Base-by-base conservation (phyloP, 805 yeast genomes). In the Candida ipomoeae region DNA sequence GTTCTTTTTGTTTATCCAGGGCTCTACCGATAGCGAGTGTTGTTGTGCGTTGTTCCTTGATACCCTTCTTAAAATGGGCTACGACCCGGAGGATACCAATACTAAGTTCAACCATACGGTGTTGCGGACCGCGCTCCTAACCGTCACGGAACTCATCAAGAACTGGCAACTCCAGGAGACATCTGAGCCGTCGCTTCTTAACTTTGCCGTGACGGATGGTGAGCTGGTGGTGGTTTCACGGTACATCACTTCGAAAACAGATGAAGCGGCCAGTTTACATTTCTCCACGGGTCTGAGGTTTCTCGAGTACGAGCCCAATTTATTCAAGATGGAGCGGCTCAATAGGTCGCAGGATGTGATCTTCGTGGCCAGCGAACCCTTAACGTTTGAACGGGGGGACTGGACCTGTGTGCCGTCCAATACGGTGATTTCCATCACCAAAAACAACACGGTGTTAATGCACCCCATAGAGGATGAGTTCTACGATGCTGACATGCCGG, bases 401-500 rank as follows among this genome's bases (percentile, higher is more conserved):
- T 94, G 99, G 99, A 87, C 92, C 46, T 85, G 97, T 3, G 95
- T 94, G 0, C 98, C 98, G 2, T 87, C 98, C 1, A 94, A 94
- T 65, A 87, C 97, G 3, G 73, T 85, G 0, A 66, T 94, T 14
- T 87, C 96, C 0, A 83, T 94, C 52, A 84, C 82, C 55, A 84
- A 82, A 49, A 67, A 66, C 49, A 96, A 91, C 65, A 89, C 96
- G 1, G 94, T 94, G 3, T 72, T 94, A 44, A 71, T 94, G 70
- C 96, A 91, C 64, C 99, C 99, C 1, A 87, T 94, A 39, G 72
- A 78, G 43, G 98, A 94, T 65, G 96, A 94, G 66, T 91, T 83
- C 70, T 91, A 83, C 68, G 89, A 87, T 60, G 78, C 77, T 35
- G 86, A 85, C 50, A 88, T 89, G 48, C 34, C 58, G 13, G 73